Percentiles rank a stretch among this genome's conserved stretches.
phyloP scores from a whole-genome alignment of 2,329 filamentous ascomycete genomes.

The Capronia americana region DNA sequence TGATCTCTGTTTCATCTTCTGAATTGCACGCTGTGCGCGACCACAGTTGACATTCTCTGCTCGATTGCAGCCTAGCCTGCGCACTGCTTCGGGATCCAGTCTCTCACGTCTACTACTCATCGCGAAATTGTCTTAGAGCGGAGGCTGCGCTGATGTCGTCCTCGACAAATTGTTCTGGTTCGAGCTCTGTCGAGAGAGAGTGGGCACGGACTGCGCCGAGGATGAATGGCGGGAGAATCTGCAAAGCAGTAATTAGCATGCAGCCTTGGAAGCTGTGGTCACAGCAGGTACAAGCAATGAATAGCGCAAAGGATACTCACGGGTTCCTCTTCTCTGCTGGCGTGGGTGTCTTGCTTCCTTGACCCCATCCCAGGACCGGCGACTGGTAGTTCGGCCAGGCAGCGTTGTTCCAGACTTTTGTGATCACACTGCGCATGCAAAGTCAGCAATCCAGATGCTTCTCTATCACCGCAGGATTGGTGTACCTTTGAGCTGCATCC shows the following conservation, averaged over 20 bases:
- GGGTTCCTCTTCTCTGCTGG: slow-evolving; percentile 35
- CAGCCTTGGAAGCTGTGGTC: not conserved
- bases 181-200: slow-evolving; percentile 24
- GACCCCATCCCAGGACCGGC: slow-evolving; percentile 47
- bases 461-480: not conserved
- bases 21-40: not conserved
- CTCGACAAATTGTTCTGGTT: slow-evolving; percentile 26
- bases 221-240: slow-evolving; percentile 28
- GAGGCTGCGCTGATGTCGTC: slow-evolving; percentile 27
- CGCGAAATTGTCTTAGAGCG: not conserved
- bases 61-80: not conserved
- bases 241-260: not conserved
- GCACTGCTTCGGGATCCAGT: not conserved
- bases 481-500: slow-evolving; percentile 64
- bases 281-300: not conserved
- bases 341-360: slow-evolving; percentile 26
- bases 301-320: slow-evolving; percentile 24
- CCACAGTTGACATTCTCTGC: not conserved
- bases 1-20: not conserved
- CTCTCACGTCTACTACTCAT: not conserved
- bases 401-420: slow-evolving; percentile 58
- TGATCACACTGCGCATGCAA: slow-evolving; percentile 48
- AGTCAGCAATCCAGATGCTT: slow-evolving; percentile 7
- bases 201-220: slow-evolving; percentile 8
- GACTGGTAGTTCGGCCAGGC: slow-evolving; percentile 56